Percentiles rank a stretch among this genome's conserved stretches.
phyloP scores from a whole-genome alignment of 208 protist species.

The Trypanosoma congolense region DNA sequence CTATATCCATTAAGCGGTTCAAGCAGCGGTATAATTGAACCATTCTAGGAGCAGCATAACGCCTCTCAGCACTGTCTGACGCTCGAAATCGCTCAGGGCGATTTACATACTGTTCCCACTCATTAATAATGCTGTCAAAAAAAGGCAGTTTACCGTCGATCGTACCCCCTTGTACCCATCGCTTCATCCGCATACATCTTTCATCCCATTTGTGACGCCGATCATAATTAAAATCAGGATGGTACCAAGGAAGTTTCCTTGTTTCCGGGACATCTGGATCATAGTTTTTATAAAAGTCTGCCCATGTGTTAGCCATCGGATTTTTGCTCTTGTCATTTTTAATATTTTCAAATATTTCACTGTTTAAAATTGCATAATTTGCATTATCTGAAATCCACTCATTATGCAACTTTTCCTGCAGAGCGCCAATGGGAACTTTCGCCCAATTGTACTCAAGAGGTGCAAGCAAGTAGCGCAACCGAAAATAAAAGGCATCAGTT shows the following conservation, averaged over 20 bases:
- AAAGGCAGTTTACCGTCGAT: slow-evolving; percentile 76
- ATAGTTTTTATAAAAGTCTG: slow-evolving; percentile 81
- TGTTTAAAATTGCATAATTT: slow-evolving; percentile 83
- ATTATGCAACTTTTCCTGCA: slow-evolving; percentile 78
- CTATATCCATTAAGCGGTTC: slow-evolving; percentile 82
- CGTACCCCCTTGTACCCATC: slow-evolving; percentile 86
- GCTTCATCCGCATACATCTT: slow-evolving; percentile 90
- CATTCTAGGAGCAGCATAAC: slow-evolving; percentile 81
- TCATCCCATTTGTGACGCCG: slow-evolving; percentile 88
- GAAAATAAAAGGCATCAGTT: slow-evolving; percentile 89
- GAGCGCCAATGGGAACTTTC: slow-evolving; percentile 64
- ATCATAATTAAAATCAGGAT: slow-evolving; percentile 87
- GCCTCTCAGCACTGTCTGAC: slow-evolving; percentile 67
- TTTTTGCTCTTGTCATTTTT: slow-evolving; percentile 73
- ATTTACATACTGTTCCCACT: slow-evolving; percentile 91
- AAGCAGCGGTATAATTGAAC: slow-evolving; percentile 84
- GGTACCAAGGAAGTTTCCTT: slow-evolving; percentile 83
- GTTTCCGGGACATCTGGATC: slow-evolving; percentile 84
- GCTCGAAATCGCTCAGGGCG: slow-evolving; percentile 76
- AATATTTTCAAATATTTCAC: slow-evolving; percentile 45
- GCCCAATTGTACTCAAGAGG: slow-evolving; percentile 90
- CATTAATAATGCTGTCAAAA: slow-evolving; percentile 81
- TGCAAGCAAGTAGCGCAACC: slow-evolving; percentile 75
- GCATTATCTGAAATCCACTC: slow-evolving; percentile 82
- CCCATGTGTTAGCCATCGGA: slow-evolving; percentile 83